Evolutionary conservation across 495 filamentous ascomycete species (phyloP).

Genomic region (Aspergillus kassunensis): DNA sequence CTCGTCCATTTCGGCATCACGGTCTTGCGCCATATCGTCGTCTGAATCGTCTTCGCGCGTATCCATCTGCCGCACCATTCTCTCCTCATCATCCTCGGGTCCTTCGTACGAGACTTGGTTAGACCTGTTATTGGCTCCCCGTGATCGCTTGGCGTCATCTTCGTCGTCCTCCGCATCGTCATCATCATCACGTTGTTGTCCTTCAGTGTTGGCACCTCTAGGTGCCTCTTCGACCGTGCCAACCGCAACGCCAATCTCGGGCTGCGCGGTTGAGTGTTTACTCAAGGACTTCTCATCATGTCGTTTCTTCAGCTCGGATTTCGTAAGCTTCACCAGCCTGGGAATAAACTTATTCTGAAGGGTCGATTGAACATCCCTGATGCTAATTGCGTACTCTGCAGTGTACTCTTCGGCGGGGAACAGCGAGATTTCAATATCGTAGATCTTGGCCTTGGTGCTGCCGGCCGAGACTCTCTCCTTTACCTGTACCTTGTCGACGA

Average conservation of each 20-base stretch:
- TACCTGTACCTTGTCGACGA: constrained; percentile 78
- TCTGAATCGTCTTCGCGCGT: constrained; percentile 39
- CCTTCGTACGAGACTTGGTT: constrained; percentile 86
- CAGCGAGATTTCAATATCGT: constrained; percentile 74
- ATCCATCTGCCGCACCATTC: constrained; percentile 52
- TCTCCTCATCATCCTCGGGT: constrained; percentile 87
- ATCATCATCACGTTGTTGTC: constrained; percentile 65
- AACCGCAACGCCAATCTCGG: constrained; percentile 74
- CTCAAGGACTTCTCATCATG: constrained; percentile 57
- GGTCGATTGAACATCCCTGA: constrained; percentile 68
- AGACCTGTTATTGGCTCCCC: constrained; percentile 65
- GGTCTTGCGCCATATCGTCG: constrained; percentile 32
- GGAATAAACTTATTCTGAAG: constrained; percentile 79
- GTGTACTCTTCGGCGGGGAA: constrained; percentile 81
- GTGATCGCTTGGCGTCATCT: constrained; percentile 80
- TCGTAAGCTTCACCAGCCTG: constrained; percentile 60
- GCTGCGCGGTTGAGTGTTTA: constrained; percentile 61
- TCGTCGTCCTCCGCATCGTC: constrained; percentile 74
- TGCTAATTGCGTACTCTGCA: constrained; percentile 76
- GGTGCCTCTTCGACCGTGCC: constrained; percentile 62
- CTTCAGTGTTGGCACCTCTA: constrained; percentile 49
- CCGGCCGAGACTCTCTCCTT: constrained; percentile 67
- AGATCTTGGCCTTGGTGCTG: constrained; percentile 72
- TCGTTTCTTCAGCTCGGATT: constrained; percentile 76
- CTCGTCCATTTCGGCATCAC: constrained; percentile 30